Conservation (phyloP, 2,329 filamentous ascomycete species). For the Neurospora sp. region DNA sequence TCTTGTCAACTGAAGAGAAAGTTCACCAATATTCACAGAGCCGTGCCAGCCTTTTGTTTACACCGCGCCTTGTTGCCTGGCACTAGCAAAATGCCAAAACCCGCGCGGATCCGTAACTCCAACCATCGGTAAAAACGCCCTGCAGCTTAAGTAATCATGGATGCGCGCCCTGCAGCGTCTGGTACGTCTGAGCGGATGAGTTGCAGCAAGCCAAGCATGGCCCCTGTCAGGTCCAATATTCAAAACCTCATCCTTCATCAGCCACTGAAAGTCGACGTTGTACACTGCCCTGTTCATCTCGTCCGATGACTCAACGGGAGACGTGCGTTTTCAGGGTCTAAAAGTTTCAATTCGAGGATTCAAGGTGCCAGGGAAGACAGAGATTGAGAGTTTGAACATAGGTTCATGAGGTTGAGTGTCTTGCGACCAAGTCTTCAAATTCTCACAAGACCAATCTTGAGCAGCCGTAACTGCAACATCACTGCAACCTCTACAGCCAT, state of each 20-base stretch:
- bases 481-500: slow-evolving; percentile 6
- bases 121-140: neutral
- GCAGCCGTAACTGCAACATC: neutral
- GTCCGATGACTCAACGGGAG: neutral
- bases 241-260: neutral
- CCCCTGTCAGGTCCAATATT: neutral
- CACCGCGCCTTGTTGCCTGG: neutral
- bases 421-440: slow-evolving; percentile 4
- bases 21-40: neutral
- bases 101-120: neutral
- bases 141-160: neutral
- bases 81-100: neutral
- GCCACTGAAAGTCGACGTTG: neutral
- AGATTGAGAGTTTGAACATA: neutral
- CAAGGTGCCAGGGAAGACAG: neutral
- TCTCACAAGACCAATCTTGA: slow-evolving; percentile 3
- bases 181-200: neutral
- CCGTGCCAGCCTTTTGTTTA: neutral
- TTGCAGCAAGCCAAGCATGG: neutral
- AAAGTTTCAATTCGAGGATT: neutral
- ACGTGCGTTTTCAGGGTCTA: neutral
- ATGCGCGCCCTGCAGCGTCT: neutral
- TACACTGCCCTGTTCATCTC: neutral
- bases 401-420: slow-evolving; percentile 8
- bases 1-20: neutral